Evolutionary conservation across 768 basidiomycete species (phyloP).

Genomic region (Myochromella boudieri): DNA sequence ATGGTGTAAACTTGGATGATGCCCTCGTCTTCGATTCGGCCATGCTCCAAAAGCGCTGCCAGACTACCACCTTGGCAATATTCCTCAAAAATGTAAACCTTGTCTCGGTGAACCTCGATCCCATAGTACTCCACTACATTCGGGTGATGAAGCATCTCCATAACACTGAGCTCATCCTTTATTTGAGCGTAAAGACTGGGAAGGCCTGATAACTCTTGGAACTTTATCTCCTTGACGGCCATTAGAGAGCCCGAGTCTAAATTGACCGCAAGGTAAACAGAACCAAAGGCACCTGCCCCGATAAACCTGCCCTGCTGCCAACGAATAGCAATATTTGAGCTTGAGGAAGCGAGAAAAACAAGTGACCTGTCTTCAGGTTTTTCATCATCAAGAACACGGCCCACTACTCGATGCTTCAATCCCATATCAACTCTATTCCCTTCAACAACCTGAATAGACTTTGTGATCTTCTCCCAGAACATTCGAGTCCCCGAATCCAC

Average conservation of each 20-base stretch:
- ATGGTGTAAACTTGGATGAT: constrained; percentile 94
- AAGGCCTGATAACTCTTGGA: constrained; percentile 87
- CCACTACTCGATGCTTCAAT: constrained; percentile 73
- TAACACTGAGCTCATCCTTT: constrained; percentile 93
- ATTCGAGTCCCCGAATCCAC: constrained; percentile 65
- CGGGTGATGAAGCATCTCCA: constrained; percentile 97
- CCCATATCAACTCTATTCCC: constrained; percentile 56
- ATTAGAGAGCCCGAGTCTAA: constrained; percentile 93
- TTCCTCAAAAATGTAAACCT: constrained; percentile 98
- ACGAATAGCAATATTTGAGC: constrained; percentile 90
- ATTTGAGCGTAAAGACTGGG: constrained; percentile 91
- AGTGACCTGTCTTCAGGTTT: constrained; percentile 92
- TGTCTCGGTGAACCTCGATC: constrained; percentile 97
- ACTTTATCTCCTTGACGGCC: constrained; percentile 99
- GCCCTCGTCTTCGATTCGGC: constrained; percentile 94
- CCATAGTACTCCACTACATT: constrained; percentile 99
- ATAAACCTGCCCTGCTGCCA: constrained; percentile 99
- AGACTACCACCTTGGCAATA: constrained; percentile 96
- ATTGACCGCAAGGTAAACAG: constrained; percentile 98
- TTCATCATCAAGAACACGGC: constrained; percentile 92
- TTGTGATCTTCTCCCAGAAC: constrained; percentile 73
- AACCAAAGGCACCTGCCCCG: constrained; percentile 97
- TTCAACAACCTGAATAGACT: constrained; percentile 66
- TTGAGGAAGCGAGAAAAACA: constrained; percentile 93
- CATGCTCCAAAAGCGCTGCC: constrained; percentile 85